Conservation (phyloP, 805 yeast species). For the Barnettozyma sucrosica region DNA sequence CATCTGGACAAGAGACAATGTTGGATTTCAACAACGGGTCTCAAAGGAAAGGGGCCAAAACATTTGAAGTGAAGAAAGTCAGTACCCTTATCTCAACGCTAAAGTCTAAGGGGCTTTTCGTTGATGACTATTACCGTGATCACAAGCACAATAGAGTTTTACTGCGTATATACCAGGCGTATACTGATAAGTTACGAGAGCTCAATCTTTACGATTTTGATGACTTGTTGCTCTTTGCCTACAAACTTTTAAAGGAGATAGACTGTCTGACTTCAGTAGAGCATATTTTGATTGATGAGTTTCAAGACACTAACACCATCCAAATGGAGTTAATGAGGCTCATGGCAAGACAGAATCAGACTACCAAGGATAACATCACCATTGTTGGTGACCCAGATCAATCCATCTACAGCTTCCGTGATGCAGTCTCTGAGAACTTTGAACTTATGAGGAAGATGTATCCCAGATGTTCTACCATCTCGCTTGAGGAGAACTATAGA, state of each 20-base stretch:
- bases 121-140: slow-evolving; percentile 33
- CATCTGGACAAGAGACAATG: neutral
- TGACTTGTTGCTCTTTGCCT: slow-evolving; percentile 61
- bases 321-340: slow-evolving; percentile 65
- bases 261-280: slow-evolving; percentile 30
- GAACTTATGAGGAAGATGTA: slow-evolving; percentile 41
- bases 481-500: slow-evolving; percentile 69
- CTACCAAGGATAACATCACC: slow-evolving; percentile 52
- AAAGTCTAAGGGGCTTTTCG: slow-evolving; percentile 47
- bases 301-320: slow-evolving; percentile 81
- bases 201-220: slow-evolving; percentile 69
- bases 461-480: slow-evolving; percentile 32
- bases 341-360: slow-evolving; percentile 38
- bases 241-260: slow-evolving; percentile 36
- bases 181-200: slow-evolving; percentile 42
- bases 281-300: slow-evolving; percentile 88
- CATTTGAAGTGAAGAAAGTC: slow-evolving; percentile 10
- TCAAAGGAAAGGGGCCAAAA: slow-evolving; percentile 1
- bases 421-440: slow-evolving; percentile 70
- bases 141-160: slow-evolving; percentile 28
- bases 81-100: slow-evolving; percentile 40
- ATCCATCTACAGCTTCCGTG: slow-evolving; percentile 83
- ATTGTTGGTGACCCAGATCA: slow-evolving; percentile 98
- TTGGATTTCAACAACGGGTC: neutral
- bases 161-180: slow-evolving; percentile 40